Evolutionary conservation across 345 rosid species (phyloP).

Genomic region (Barbarea vulgaris): DNA sequence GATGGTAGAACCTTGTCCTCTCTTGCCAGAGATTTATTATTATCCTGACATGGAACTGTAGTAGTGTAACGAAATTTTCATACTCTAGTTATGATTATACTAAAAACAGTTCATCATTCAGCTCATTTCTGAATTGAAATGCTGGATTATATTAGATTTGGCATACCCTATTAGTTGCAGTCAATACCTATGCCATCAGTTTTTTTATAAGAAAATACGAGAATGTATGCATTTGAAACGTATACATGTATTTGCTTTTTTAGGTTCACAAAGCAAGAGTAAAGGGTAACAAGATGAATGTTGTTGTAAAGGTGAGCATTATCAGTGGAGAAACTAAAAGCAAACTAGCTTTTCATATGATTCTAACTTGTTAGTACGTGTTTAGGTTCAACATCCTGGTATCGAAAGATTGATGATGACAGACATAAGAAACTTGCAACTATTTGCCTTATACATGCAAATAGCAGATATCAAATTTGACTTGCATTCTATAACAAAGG

Average conservation of each 20-base stretch:
- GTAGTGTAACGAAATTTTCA: not conserved
- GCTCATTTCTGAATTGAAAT: not conserved
- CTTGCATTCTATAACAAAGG: conserved; percentile 75
- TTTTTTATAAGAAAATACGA: not conserved
- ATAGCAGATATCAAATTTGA: conserved; percentile 90
- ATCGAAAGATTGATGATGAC: conserved; percentile 91
- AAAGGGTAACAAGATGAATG: conserved; percentile 67
- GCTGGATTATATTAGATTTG: not conserved
- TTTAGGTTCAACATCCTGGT: conserved; percentile 96
- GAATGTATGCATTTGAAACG: not conserved
- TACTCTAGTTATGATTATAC: not conserved
- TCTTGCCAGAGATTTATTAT: not conserved
- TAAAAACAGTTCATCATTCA: not conserved
- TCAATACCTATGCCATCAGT: not conserved
- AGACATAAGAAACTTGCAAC: conserved; percentile 86
- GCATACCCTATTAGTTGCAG: not conserved
- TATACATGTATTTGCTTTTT: conserved; percentile 10
- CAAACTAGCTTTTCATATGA: conserved; percentile 11
- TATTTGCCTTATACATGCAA: conserved; percentile 90
- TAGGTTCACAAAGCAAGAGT: conserved; percentile 92
- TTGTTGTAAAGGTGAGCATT: conserved; percentile 81
- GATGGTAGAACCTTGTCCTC: not conserved
- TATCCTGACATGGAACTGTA: not conserved
- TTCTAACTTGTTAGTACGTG: conserved; percentile 33
- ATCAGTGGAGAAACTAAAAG: conserved; percentile 19